phyloP scores from a whole-genome alignment of 257 asterid genomes.

The Paraleonurus japonicus region DNA sequence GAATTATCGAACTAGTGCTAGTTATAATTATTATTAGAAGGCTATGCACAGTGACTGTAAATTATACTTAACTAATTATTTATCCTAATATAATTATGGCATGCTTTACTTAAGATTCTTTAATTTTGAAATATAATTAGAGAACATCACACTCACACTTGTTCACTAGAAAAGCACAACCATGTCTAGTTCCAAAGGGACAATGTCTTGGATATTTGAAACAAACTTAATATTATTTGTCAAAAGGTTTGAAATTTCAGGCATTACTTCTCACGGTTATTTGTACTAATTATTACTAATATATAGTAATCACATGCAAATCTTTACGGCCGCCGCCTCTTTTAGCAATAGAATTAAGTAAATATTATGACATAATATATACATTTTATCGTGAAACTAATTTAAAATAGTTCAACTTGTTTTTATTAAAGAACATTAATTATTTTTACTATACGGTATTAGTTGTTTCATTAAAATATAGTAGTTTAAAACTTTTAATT shows the following conservation, averaged over 20 bases:
- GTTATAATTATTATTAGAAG: slow-evolving; percentile 12
- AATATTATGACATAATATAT: too few relatives aligned
- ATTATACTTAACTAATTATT: neutral
- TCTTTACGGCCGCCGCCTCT: slow-evolving; percentile 1
- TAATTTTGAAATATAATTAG: neutral
- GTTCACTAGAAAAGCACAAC: slow-evolving; percentile 14
- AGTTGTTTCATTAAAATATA: too few relatives aligned
- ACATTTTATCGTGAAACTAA: too few relatives aligned
- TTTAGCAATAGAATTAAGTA: neutral
- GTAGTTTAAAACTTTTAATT: too few relatives aligned
- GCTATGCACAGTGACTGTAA: neutral
- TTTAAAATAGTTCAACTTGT: too few relatives aligned
- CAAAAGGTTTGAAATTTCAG: neutral
- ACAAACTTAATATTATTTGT: neutral
- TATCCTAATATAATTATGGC: neutral
- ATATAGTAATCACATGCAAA: neutral
- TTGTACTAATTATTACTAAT: neutral
- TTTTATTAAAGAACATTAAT: too few relatives aligned
- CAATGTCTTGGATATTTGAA: slow-evolving; percentile 16
- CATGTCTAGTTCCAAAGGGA: slow-evolving; percentile 30
- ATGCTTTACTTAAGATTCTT: slow-evolving; percentile 24
- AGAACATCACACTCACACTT: slow-evolving; percentile 26
- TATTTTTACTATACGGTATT: too few relatives aligned
- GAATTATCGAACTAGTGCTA: neutral
- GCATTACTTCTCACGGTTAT: neutral